Base-by-base conservation (phyloP, 257 asterid genomes). In the Solanum tarapatanum region DNA sequence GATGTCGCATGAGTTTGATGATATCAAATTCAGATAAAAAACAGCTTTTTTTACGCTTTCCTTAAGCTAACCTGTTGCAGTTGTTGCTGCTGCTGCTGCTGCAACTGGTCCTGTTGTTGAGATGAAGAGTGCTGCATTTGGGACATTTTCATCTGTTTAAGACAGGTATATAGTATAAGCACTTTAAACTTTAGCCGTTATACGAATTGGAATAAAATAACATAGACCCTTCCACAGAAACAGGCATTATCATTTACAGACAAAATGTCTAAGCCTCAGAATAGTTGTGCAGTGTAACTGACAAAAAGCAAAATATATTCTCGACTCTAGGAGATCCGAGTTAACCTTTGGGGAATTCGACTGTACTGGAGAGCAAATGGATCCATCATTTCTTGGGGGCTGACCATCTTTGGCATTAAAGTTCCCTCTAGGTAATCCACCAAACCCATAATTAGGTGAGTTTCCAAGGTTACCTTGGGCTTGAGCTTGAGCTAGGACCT, bases 281-380 rank as follows among this genome's bases (percentile, higher is more conserved):
- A 16, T 45, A 80, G 41, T 45, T 28, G 37, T 45, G 69, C 85
- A 45, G 85, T 28, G 68, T 28, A 45, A 17, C 3, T 0, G 69
- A 80, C 68, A 80, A 45, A 80, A 80, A 82, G 70, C 11, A 82
- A 48, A 16, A 48, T 19, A 5, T 48, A 30, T 82, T 82, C n/a
- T 86, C 36, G 60, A 75, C 60, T 85, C 72, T 30, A 87, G 86
- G 69, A 43, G 84, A 82, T 33, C n/a, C 9, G 62, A 69, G 84
- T 64, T 48, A 62, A 96, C 99, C 98, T 96, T 94, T 13, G 98
- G 98, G 32, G 99, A 97, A 93, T 94, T 96, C 87, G 99, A 93
- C 88, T 96, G 99, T 91, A 88, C 97, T 0, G 98, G 98, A 33
- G 99, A 97, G 93, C 99, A 97, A 86, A 97, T 92, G 87, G 99